Percentiles rank a stretch among this genome's conserved stretches.
phyloP scores from a whole-genome alignment of 345 rosid species.

The Eucalyptus lansdowneana region DNA sequence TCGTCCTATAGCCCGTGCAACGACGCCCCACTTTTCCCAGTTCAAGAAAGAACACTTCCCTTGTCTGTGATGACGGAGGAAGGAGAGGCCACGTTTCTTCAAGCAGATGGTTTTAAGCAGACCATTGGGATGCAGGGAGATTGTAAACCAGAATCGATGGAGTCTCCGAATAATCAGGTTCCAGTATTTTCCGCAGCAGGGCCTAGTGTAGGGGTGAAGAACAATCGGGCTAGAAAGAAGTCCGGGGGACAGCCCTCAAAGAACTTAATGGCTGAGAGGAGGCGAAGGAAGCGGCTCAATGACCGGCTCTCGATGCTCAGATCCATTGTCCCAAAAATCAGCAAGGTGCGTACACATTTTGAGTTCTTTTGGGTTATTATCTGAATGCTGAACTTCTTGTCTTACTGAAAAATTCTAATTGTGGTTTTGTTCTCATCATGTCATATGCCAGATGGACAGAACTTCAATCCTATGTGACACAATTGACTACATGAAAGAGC shows the following conservation, averaged over 20 bases:
- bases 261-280: conserved; percentile 34
- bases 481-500: conserved; percentile 33
- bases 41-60: not conserved
- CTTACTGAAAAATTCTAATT: not conserved
- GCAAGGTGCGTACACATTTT: conserved; percentile 13
- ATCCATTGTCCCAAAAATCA: conserved; percentile 34
- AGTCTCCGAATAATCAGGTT: not conserved
- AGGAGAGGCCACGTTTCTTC: not conserved
- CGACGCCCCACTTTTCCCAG: not conserved
- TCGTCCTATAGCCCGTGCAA: not conserved
- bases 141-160: not conserved
- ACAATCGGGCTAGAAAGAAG: conserved; percentile 1
- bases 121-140: not conserved
- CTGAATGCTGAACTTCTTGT: not conserved
- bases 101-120: not conserved
- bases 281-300: conserved; percentile 30
- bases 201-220: not conserved
- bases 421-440: not conserved
- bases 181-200: not conserved
- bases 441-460: conserved; percentile 25
- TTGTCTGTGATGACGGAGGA: not conserved
- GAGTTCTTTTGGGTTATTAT: not conserved
- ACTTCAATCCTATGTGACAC: conserved; percentile 36
- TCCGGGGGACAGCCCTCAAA: conserved; percentile 27
- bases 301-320: conserved; percentile 34